Evolutionary conservation across 2,329 filamentous ascomycete genomes (phyloP).

Genomic region (Hirsutella thompsonii): DNA sequence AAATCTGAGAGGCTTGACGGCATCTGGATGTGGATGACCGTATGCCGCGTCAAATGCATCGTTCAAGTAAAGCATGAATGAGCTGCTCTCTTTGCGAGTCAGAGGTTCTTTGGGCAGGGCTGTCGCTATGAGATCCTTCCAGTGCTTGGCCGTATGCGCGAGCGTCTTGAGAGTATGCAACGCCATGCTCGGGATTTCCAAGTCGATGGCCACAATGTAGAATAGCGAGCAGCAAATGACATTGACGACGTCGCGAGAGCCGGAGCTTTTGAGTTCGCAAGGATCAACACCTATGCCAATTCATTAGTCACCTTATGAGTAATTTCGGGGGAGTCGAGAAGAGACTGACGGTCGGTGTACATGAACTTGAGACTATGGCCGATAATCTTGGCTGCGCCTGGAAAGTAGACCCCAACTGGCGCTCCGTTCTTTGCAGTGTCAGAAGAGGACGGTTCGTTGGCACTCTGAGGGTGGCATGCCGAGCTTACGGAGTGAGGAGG

Average conservation of each 20-base stretch:
- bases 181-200: constrained; percentile 16
- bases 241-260: constrained; percentile 14
- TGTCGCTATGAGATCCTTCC: constrained; percentile 10
- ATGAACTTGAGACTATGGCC: constrained; percentile 20
- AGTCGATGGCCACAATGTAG: constrained; percentile 17
- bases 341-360: constrained; percentile 20
- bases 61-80: constrained; percentile 13
- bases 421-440: constrained; percentile 13
- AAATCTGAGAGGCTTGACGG: constrained; percentile 18
- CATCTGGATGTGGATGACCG: constrained; percentile 7
- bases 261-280: constrained; percentile 11
- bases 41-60: constrained; percentile 17
- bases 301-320: background rate
- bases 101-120: constrained; percentile 7
- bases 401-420: constrained; percentile 12
- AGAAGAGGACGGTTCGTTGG: background rate
- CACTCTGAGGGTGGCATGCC: background rate
- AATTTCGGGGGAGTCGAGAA: background rate
- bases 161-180: constrained; percentile 14
- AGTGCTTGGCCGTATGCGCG: constrained; percentile 11
- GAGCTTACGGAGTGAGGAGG: constrained; percentile 13
- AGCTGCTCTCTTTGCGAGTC: constrained; percentile 7
- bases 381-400: constrained; percentile 12
- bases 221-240: constrained; percentile 19
- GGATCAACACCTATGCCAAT: constrained; percentile 13